Evolutionary conservation across 176 grass and related monocot genomes (phyloP), one percentile per base, ranked within the genome.

Genomic region (Coix lacrymajobi): DNA sequence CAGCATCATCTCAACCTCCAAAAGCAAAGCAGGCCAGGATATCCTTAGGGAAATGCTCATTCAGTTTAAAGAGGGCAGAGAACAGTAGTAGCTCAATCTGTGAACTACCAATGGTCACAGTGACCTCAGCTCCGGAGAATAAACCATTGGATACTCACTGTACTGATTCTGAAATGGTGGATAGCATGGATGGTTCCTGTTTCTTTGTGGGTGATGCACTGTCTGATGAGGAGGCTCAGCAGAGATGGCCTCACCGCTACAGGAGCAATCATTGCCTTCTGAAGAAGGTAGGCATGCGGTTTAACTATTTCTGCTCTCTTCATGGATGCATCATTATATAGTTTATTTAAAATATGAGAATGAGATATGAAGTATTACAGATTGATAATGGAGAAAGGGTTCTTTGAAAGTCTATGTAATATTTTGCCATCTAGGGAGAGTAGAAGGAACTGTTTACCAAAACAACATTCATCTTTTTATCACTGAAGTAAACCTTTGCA

Each of bases 161-260:
- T 62, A 25, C 26, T 29, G 78, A 82, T 70, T 66, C 24, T 11
- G 43, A 75, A 65, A 89, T 79, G 64, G 16, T 69, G 26, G 79
- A 86, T 29, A 82, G 30, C 20, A 54, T 39, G 62, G 70, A 46
- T 62, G 62, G 37, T 40, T 78, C 41, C 19, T 86, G 82, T 86
- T 93, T 81, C 87, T 93, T 98, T 88, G 62, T 91, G 32, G 92
- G 92, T 34, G 84, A 88, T 28, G 61, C 86, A 67, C 62, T 95
- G 62, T 82, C 75, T 4, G 71, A 84, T 30, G 87, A 95, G 73
- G 92, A 93, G 86, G 92, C 96, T 54, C 88, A 83, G 76, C 54
- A 62, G 61, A 91, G 82, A 69, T 95, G 96, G 96, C 92, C 92
- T 75, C 72, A 98, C 65, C 96, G 85, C 41, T 98, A 93, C 11